A percentile compares a stretch with the other conserved stretches of the same genome.
These are phyloP conservation scores for Tetrastigma voinierianum DNA, from an alignment of 164 flowering plant species.

Conservation along the genomic window DNA sequence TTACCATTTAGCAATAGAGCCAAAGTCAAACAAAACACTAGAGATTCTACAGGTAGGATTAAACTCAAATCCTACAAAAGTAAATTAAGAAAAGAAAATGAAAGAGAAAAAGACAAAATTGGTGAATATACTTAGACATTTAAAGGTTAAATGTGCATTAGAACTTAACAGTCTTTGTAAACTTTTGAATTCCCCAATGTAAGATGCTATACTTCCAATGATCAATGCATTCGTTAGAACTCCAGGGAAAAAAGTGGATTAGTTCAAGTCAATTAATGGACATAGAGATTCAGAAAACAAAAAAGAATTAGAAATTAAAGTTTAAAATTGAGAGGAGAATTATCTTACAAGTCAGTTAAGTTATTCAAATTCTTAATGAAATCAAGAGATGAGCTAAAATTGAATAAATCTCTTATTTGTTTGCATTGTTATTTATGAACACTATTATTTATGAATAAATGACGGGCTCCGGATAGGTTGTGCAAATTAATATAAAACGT, in stretches of 20 bases:
- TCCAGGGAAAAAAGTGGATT: slow-evolving; percentile 13
- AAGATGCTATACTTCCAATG: slow-evolving; percentile 33
- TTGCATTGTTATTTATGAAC: not conserved
- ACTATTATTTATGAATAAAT: no score
- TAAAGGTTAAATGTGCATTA: no score
- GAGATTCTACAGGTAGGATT: slow-evolving; percentile 25
- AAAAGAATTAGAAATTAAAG: no score
- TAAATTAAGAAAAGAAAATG: no score
- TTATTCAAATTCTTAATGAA: slow-evolving; percentile 36
- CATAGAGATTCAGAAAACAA: no score
- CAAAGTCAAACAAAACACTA: slow-evolving; percentile 14
- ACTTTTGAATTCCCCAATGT: slow-evolving; percentile 18
- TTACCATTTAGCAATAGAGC: slow-evolving; percentile 11
- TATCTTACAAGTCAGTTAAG: slow-evolving; percentile 31
- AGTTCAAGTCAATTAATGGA: no score
- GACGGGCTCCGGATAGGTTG: no score
- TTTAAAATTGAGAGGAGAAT: not conserved
- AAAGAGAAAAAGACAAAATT: no score
- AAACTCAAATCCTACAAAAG: slow-evolving; percentile 10
- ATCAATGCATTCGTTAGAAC: slow-evolving; percentile 29
- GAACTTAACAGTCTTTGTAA: slow-evolving; percentile 35
- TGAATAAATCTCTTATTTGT: slow-evolving; percentile 21
- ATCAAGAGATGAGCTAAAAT: slow-evolving; percentile 27
- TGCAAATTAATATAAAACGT: no score
- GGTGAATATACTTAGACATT: no score